Evolutionary conservation across 257 asterid genomes (phyloP), one percentile per base, ranked within the genome.

Genomic region (Solanum commersonii): DNA sequence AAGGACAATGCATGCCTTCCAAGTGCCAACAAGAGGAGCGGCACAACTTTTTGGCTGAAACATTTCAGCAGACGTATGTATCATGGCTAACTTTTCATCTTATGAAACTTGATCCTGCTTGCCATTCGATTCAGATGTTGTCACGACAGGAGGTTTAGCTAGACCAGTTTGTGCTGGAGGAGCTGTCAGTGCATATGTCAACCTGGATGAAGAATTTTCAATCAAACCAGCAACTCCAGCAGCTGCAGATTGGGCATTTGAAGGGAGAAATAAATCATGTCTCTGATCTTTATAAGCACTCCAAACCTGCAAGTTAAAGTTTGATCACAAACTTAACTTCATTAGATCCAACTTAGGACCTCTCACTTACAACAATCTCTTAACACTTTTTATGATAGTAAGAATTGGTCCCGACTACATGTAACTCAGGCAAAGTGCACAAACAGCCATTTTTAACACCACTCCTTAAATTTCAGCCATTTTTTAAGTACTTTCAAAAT

Each of bases 201-300:
- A 94, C 90, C 95, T 87, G 37, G 98, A 93, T 11, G 98, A 94
- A 18, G 99, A 96, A 89, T 92, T 94, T 89, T 97, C 98, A 35
- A 97, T 97, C 72, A 97, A 95, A 91, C 99, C 99, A 76, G 99
- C 99, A 91, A 97, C 96, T 70, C 99, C 99, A 65, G 99, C 99
- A 73, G 98, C 98, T 79, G 99, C 95, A 88, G 98, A 94, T 90
- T 96, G 99, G 76, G 98, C 98, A 90, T 95, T 97, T 89, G 98
- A 97, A 27, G 99, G 99, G 88, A 97, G 99, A 89, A 97, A 97
- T 40, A 97, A 96, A 90, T 97, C 99, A 34, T 97, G 99, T 90
- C 93, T 94, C 93, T 97, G 99, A 89, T 97, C 97, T 90, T 97
- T 97, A 88, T 97, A 97, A 74, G 99, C 99, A 93, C 93, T 91